A percentile compares a stretch with the other conserved stretches of the same genome.
phyloP scores from a whole-genome alignment of 129 eudicot species.

The Artemisia argyi region DNA sequence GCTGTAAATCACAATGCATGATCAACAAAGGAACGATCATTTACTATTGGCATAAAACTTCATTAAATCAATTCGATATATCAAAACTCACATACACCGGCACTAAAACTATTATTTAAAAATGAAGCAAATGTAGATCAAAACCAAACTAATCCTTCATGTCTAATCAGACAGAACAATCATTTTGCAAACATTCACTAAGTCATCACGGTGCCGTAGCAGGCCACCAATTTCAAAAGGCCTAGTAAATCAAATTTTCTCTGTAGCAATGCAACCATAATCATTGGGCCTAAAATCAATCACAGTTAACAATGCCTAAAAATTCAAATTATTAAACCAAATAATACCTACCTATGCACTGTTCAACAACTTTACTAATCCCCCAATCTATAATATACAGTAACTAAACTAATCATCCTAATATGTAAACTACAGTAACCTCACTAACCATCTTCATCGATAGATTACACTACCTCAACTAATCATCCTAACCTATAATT shows the following conservation, averaged over 20 bases:
- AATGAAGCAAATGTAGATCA: constrained; percentile 1
- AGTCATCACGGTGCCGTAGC: not conserved
- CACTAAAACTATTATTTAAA: not conserved
- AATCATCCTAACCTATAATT: not conserved
- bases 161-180: not conserved
- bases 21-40: too few species aligned
- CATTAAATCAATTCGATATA: constrained; percentile 8
- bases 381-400: too few species aligned
- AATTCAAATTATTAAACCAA: constrained; percentile 6
- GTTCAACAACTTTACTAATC: too few species aligned
- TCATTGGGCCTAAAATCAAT: too few species aligned
- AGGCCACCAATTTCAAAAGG: not conserved
- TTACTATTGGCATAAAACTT: not conserved
- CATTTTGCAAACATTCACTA: not conserved
- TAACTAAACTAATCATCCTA: too few species aligned
- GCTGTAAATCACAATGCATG: constrained; percentile 11
- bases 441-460: too few species aligned
- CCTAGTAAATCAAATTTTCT: too few species aligned
- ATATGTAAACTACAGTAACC: not conserved
- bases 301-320: constrained; percentile 6
- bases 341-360: not conserved
- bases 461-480: too few species aligned
- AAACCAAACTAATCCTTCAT: not conserved
- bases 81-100: not conserved
- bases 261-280: not conserved